Evolutionary conservation across 106 monocot species (phyloP).

Genomic region (Agapanthus africanus): DNA sequence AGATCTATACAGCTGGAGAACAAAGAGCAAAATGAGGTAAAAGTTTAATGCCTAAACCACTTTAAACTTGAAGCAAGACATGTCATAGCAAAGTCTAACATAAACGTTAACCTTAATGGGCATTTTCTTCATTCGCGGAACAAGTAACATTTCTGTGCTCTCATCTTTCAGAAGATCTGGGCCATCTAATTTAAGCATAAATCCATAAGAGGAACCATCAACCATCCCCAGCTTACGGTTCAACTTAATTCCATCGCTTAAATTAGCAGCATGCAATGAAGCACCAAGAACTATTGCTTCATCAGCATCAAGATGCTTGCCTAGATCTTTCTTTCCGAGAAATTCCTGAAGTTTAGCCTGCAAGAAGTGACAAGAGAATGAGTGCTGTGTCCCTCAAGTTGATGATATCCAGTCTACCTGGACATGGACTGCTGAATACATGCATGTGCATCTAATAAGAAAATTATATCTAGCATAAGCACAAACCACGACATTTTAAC

Average conservation of each 20-base stretch:
- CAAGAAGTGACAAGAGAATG: not conserved
- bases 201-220: slow-evolving; percentile 93
- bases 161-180: slow-evolving; percentile 61
- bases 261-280: slow-evolving; percentile 93
- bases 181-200: slow-evolving; percentile 56
- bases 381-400: not conserved
- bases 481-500: too few species aligned
- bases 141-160: slow-evolving; percentile 54
- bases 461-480: not conserved
- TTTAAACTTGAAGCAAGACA: not conserved
- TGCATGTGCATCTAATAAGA: not conserved
- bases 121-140: slow-evolving; percentile 88
- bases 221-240: slow-evolving; percentile 96
- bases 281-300: slow-evolving; percentile 98
- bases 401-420: not conserved
- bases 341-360: slow-evolving; percentile 93
- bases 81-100: not conserved
- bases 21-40: not conserved
- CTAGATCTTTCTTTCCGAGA: slow-evolving; percentile 72
- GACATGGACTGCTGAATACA: not conserved
- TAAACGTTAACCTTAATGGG: slow-evolving; percentile 88
- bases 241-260: slow-evolving; percentile 98
- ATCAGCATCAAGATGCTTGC: slow-evolving; percentile 97
- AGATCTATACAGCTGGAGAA: slow-evolving; percentile 69
- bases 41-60: not conserved